These are phyloP conservation scores for Trametes pubescens DNA, from an alignment of 1,284 basidiomycete genomes.

Conservation along the genomic window DNA sequence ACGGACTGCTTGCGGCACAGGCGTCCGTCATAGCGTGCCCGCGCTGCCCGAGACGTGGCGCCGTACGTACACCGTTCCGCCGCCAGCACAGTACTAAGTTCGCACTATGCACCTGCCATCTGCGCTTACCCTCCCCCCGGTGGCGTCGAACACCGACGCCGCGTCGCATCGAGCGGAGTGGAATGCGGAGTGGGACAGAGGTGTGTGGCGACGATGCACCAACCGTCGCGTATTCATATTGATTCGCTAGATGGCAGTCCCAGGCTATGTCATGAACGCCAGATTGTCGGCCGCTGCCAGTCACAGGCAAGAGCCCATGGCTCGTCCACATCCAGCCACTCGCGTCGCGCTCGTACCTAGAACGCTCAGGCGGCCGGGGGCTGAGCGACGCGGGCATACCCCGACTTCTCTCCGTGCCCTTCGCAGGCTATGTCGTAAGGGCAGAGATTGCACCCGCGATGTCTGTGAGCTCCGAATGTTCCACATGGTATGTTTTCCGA, in stretches of 20 bases:
- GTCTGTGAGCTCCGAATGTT: not conserved
- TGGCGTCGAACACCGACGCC: not conserved
- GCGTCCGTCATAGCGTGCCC: slow-evolving; percentile 1
- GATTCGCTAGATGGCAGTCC: not conserved
- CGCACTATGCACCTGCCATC: not conserved
- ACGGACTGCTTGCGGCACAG: not conserved
- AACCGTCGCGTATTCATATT: not conserved
- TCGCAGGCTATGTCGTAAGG: slow-evolving; percentile 6
- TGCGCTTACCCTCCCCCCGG: not conserved
- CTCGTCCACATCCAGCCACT: too few relatives aligned
- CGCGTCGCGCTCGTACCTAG: not conserved
- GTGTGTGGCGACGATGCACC: not conserved
- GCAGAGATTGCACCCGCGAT: not conserved
- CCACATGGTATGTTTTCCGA: not conserved
- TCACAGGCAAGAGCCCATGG: too few relatives aligned
- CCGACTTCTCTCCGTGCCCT: slow-evolving; percentile 3
- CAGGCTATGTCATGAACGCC: not conserved
- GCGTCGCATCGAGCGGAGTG: slow-evolving; percentile 13
- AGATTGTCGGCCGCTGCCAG: not conserved
- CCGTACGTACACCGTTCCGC: slow-evolving; percentile 17
- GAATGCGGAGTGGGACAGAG: slow-evolving; percentile 5
- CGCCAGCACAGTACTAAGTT: not conserved
- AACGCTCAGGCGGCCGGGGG: not conserved
- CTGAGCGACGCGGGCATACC: not conserved
- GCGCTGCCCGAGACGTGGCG: slow-evolving; percentile 11